Conservation (phyloP, 441 rosid genomes). For the Geranium incanum region DNA sequence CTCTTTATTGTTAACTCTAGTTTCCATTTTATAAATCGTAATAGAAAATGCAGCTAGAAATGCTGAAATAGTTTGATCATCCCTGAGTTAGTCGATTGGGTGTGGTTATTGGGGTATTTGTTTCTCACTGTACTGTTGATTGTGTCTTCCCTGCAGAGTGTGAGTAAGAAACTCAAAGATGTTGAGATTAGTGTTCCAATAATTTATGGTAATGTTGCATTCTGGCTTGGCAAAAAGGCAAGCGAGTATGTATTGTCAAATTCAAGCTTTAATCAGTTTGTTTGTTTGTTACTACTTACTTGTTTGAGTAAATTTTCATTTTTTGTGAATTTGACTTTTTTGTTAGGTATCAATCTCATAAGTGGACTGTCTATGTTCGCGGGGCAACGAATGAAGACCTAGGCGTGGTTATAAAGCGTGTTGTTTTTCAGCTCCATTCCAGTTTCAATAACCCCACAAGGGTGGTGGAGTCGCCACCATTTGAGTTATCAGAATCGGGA, state of each 20-base stretch:
- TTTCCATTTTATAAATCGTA: too few relatives aligned
- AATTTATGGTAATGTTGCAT: conserved; percentile 44
- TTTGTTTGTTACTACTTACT: background rate
- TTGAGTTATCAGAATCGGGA: conserved; percentile 48
- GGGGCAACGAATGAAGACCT: conserved; percentile 57
- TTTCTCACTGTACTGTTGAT: background rate
- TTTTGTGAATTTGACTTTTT: conserved; percentile 14
- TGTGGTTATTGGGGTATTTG: background rate
- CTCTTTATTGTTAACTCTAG: too few relatives aligned
- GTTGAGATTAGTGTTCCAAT: conserved; percentile 50
- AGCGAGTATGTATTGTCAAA: conserved; percentile 40
- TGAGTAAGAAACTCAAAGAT: conserved; percentile 45
- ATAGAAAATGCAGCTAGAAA: background rate
- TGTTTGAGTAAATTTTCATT: background rate
- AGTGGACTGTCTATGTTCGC: conserved; percentile 50
- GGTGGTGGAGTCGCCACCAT: conserved; percentile 46
- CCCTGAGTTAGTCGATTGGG: background rate
- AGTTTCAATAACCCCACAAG: conserved; percentile 52
- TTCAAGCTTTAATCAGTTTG: conserved; percentile 8
- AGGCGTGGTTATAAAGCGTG: conserved; percentile 38
- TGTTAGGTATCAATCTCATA: conserved; percentile 48
- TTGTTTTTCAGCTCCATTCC: conserved; percentile 50
- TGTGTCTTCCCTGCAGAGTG: conserved; percentile 27
- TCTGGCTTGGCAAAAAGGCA: conserved; percentile 59
- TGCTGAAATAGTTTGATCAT: background rate